phyloP scores from a whole-genome alignment of 1,284 basidiomycete species.

The Pulveroboletus sp. region DNA sequence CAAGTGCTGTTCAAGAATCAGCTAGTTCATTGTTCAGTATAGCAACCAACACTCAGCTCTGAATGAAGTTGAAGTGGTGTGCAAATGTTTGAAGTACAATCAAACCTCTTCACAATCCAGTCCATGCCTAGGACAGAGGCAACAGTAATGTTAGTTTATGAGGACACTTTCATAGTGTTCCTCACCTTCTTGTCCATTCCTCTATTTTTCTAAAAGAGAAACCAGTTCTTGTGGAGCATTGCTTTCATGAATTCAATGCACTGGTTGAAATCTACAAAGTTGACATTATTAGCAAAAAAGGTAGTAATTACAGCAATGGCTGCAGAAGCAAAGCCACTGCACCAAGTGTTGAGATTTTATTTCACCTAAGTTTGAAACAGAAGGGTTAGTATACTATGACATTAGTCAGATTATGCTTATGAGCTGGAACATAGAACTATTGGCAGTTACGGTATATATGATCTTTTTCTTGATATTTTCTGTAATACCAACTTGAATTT shows the following conservation, averaged over 20 bases:
- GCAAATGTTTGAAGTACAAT: background rate
- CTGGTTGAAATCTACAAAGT: background rate
- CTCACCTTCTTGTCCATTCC: background rate
- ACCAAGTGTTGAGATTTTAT: constrained; percentile 1
- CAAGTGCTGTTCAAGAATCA: background rate
- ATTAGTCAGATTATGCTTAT: background rate
- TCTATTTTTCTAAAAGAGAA: constrained; percentile 3
- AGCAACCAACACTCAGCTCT: too few relatives aligned
- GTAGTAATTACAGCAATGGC: background rate
- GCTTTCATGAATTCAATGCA: background rate
- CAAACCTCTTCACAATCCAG: background rate
- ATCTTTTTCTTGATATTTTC: constrained; percentile 1
- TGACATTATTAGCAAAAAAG: background rate
- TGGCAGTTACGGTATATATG: background rate
- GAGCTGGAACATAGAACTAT: constrained; percentile 1
- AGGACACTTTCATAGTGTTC: background rate
- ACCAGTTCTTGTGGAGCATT: constrained; percentile 3
- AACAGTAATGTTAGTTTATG: background rate
- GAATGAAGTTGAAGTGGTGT: background rate
- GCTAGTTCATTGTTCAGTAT: too few relatives aligned
- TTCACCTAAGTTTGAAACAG: background rate
- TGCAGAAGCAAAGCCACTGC: background rate
- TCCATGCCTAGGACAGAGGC: background rate
- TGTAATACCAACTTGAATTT: constrained; percentile 2
- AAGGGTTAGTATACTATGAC: background rate